Base-by-base conservation (phyloP, 306 rosid species). In the Hippophae rhamnoides region DNA sequence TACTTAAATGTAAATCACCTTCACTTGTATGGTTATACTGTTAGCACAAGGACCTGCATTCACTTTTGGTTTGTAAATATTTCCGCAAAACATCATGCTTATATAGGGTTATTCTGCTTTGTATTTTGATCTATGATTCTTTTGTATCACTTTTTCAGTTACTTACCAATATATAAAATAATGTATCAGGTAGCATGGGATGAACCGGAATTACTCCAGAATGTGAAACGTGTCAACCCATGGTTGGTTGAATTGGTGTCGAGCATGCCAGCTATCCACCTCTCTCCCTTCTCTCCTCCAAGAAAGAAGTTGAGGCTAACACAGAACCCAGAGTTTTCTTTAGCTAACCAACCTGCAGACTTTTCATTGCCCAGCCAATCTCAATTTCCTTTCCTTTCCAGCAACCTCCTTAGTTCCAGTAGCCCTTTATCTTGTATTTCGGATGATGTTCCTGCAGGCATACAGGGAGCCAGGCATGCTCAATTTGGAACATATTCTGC, bases 381-480 rank as follows among this genome's bases (percentile, higher is more conserved):
- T 66, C 87, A 83, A 44, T n/a, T 78, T 86, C 82, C 93, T 31
- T 58, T 85, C 5, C 31, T 82, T 66, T 66, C 86, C 27, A 31
- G 70, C 72, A 73, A 78, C 58, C 79, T 74, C 74, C 71, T 81
- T 46, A 74, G 61, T 58, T 69, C 84, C 25, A 75, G 69, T 56
- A 77, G 72, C 77, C 60, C 84, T 62, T 68, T 86, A 5, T 64
- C 68, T 62, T 70, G 73, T 61, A 58, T 85, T 63, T 72, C 79
- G 58, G 76, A 77, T 59, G 65, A 61, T 43, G 74, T 71, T 74
- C 73, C 85, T 63, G 78, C 88, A 74, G 81, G 97, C 95, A 84
- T 93, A 80, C 97, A 93, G 99, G 99, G 95, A 93, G 95, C 97
- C 99, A 93, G 99, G 99, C 99, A 93, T 80, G 78, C 85, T 81